Evolutionary conservation across 495 filamentous ascomycete species (phyloP).

Genomic region (Glarea lozoyensis): DNA sequence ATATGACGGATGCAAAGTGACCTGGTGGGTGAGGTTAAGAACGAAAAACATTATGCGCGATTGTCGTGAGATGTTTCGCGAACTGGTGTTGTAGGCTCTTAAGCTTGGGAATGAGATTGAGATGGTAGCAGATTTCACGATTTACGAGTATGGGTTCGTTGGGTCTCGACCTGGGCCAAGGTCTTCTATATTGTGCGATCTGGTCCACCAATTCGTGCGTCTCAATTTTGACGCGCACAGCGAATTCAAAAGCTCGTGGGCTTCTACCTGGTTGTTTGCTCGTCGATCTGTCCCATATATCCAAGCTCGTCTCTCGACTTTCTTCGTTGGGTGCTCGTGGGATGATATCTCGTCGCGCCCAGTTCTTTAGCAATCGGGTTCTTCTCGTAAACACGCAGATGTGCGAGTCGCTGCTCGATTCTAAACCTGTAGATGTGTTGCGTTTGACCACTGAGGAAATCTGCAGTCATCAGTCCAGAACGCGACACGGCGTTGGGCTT

Average conservation of each 20-base stretch:
- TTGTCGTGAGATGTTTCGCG: neutral
- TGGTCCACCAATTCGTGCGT: no score
- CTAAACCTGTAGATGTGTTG: constrained; percentile 15
- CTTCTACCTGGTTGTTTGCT: no score
- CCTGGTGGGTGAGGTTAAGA: constrained; percentile 84
- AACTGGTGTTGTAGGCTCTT: neutral
- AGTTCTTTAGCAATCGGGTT: no score
- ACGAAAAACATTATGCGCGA: constrained; percentile 84
- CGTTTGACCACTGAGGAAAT: constrained; percentile 13
- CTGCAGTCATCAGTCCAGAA: constrained; percentile 22
- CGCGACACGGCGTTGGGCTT: constrained; percentile 15
- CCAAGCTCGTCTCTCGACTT: no score
- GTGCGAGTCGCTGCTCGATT: constrained; percentile 14
- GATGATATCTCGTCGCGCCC: no score
- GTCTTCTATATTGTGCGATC: no score
- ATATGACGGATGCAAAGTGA: constrained; percentile 92
- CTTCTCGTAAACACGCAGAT: constrained; percentile 11
- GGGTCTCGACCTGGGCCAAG: no score
- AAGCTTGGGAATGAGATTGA: neutral
- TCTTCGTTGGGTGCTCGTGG: no score
- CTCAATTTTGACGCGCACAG: no score
- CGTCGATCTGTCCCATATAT: no score
- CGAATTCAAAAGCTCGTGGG: no score
- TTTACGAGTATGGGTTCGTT: no score
- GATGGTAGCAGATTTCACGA: constrained; percentile 1